These are phyloP conservation scores for Wickerhamiella australiensis DNA, from an alignment of 805 yeast species.

Conservation along the genomic window DNA sequence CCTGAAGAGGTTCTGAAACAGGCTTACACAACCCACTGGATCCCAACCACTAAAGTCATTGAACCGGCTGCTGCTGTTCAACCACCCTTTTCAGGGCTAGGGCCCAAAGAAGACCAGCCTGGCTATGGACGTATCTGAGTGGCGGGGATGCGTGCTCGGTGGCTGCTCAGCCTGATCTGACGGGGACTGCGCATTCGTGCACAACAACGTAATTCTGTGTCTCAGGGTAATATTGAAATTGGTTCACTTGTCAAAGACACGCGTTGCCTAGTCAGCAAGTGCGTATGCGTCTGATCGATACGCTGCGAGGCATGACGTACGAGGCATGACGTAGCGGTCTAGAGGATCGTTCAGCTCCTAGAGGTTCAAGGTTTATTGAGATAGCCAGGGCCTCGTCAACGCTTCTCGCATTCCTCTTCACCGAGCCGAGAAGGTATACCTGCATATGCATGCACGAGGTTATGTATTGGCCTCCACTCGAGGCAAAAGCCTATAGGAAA, in stretches of 20 bases:
- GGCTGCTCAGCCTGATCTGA: background rate
- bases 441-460: too few species aligned
- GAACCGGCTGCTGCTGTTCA: background rate
- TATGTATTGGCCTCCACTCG: too few species aligned
- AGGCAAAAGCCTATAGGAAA: too few species aligned
- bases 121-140: background rate
- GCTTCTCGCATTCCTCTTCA: too few species aligned
- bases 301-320: too few species aligned
- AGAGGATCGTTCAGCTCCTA: too few species aligned
- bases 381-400: too few species aligned
- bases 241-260: background rate
- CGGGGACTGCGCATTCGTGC: background rate
- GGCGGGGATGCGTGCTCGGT: background rate
- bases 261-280: constrained; percentile 1
- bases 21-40: background rate
- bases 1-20: background rate
- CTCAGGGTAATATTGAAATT: background rate
- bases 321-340: too few species aligned
- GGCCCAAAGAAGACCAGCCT: background rate
- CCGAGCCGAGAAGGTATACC: too few species aligned
- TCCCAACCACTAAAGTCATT: background rate
- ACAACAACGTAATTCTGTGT: background rate
- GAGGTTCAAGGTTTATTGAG: too few species aligned
- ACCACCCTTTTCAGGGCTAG: constrained; percentile 1
- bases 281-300: background rate